These are phyloP conservation scores for Lepidium aucheri DNA, from an alignment of 345 rosid species.

Conservation along the genomic window DNA sequence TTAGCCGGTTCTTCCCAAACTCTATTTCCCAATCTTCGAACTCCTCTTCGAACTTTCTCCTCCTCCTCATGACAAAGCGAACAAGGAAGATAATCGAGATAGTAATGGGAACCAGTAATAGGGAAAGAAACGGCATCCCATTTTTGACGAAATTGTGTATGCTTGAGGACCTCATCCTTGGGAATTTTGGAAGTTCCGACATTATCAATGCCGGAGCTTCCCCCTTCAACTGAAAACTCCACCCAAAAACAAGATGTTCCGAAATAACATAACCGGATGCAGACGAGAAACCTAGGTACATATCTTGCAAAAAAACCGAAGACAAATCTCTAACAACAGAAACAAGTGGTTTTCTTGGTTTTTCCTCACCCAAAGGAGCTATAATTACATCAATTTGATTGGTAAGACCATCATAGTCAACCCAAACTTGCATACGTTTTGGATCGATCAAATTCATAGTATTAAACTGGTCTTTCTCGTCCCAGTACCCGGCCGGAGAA, in stretches of 20 bases:
- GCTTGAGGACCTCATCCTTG: conserved; percentile 13
- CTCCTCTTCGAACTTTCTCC: conserved; percentile 43
- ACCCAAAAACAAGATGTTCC: conserved; percentile 46
- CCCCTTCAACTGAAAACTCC: conserved; percentile 51
- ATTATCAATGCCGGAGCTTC: conserved; percentile 28
- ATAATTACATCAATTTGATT: conserved; percentile 39
- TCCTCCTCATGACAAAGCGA: conserved; percentile 23
- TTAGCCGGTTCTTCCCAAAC: conserved; percentile 50
- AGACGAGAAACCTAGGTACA: conserved; percentile 60
- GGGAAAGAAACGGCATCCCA: conserved; percentile 23
- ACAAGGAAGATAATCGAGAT: neutral
- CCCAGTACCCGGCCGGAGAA: conserved; percentile 23
- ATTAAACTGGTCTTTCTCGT: conserved; percentile 1
- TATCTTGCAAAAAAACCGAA: conserved; percentile 15
- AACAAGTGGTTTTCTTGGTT: conserved; percentile 41
- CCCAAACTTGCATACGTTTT: conserved; percentile 47
- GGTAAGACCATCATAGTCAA: conserved; percentile 50
- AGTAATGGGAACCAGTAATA: conserved; percentile 4
- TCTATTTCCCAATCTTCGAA: conserved; percentile 69
- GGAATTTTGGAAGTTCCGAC: conserved; percentile 43
- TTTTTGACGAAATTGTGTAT: conserved; percentile 16
- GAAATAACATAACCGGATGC: conserved; percentile 26
- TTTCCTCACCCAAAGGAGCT: conserved; percentile 24
- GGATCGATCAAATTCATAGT: conserved; percentile 43
- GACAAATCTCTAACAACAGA: conserved; percentile 36